A percentile compares a stretch with the other conserved stretches of the same genome.
Evolutionary conservation across 257 asterid species (phyloP).

Genomic region (Agastache rugosa): DNA sequence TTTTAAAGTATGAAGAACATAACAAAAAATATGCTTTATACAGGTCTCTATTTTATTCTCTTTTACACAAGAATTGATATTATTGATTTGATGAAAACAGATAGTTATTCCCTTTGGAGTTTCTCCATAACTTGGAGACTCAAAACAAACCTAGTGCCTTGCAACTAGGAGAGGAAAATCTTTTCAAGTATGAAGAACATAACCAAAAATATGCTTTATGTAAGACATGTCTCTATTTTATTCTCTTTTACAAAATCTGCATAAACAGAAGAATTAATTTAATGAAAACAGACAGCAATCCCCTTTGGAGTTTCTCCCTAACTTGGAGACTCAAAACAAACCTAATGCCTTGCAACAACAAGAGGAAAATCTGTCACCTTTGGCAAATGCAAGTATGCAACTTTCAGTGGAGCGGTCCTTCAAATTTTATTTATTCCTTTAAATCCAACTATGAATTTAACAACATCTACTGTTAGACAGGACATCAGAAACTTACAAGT

Average conservation of each 20-base stretch:
- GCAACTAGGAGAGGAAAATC: constrained; percentile 22
- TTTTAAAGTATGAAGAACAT: too few species aligned
- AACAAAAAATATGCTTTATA: too few species aligned
- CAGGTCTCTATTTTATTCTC: too few species aligned
- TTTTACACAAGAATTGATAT: constrained; percentile 2
- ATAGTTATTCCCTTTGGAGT: background rate
- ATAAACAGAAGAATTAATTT: background rate
- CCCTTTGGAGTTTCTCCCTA: background rate
- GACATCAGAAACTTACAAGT: background rate
- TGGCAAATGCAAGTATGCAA: constrained; percentile 11
- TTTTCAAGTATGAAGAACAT: too few species aligned
- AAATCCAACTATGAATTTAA: background rate
- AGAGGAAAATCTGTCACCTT: constrained; percentile 7
- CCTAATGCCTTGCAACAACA: constrained; percentile 19
- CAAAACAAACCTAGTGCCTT: constrained; percentile 12
- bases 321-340: constrained; percentile 5
- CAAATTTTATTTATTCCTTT: background rate
- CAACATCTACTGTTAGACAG: background rate
- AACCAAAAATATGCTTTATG: too few species aligned
- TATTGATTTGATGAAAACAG: background rate
- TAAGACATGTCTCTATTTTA: background rate
- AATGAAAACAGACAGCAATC: background rate
- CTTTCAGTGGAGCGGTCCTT: background rate
- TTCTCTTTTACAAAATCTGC: background rate
- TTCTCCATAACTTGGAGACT: background rate